Base-by-base conservation (phyloP, 106 monocot species). In the Dendrobium chrysotoxum region DNA sequence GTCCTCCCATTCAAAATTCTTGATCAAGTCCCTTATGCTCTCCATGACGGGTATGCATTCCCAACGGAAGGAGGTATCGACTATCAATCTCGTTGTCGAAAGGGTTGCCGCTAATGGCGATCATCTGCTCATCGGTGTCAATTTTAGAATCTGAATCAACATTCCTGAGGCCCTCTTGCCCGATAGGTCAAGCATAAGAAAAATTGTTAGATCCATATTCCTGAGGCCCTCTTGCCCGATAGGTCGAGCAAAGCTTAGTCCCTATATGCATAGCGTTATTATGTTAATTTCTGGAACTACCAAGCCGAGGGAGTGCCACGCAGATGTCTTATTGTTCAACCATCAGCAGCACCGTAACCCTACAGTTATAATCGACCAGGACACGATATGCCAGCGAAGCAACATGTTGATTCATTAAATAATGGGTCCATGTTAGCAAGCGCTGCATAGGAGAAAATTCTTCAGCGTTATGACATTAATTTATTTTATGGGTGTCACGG, bases 1-100 rank as follows among this genome's bases (percentile, higher is more conserved):
- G 80, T 94, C 90, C 85, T 97, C 94, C 94, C 92, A 92, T 25
- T 92, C 96, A 71, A 94, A 90, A 7, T 94, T 94, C 0, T 83
- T 85, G 42, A 53, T 81, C 7, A 45, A 28, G 38, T 86, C 83
- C 75, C 83, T 81, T 41, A 79, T 5, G 21, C 75, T 81, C 21
- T 87, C 94, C 8, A 86, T 86, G 21, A 89, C 41, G 30, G 55
- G 78, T n/a, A 94, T 86, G 75, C 91, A 88, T 53, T 93, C 93
- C 87, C 93, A 93, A 44, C 66, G 53, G 12, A 88, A 67, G 7
- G 84, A 76, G 23, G 82, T 28, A 44, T 75, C 81, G 35, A n/a
- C n/a, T n/a, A n/a, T n/a, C n/a, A n/a, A 35, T 65, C 53, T 70
- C 68, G 17, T 64, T 18, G 0, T 1, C 16, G 57, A 47, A 28